Evolutionary conservation across 2,329 filamentous ascomycete species (phyloP).

Genomic region (Ophiosphaerella korrae): DNA sequence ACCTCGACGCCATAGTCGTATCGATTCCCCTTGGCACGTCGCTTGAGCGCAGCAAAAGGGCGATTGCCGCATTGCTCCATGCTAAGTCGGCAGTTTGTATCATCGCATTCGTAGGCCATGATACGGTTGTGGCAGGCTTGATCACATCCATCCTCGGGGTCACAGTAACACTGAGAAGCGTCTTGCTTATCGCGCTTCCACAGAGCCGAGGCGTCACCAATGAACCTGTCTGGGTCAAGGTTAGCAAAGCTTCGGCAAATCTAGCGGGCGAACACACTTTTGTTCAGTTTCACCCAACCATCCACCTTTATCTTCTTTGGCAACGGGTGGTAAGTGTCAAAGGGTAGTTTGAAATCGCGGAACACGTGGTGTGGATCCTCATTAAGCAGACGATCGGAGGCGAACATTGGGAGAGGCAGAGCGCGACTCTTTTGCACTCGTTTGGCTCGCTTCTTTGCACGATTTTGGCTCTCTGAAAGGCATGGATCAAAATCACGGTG

Average conservation of each 20-base stretch:
- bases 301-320: constrained; percentile 88
- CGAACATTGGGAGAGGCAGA: constrained; percentile 79
- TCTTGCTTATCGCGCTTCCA: constrained; percentile 83
- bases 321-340: constrained; percentile 85
- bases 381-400: constrained; percentile 72
- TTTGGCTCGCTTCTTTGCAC: constrained; percentile 40
- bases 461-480: constrained; percentile 54
- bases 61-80: constrained; percentile 81
- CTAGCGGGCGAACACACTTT: constrained; percentile 65
- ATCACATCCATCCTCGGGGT: constrained; percentile 74
- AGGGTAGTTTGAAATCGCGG: constrained; percentile 86
- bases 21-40: constrained; percentile 72
- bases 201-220: constrained; percentile 77
- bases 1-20: constrained; percentile 95
- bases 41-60: constrained; percentile 78
- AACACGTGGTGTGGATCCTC: constrained; percentile 54
- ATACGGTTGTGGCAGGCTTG: constrained; percentile 92
- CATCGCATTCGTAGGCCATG: constrained; percentile 97
- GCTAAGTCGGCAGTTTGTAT: constrained; percentile 82
- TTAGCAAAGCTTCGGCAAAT: constrained; percentile 15
- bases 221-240: constrained; percentile 73
- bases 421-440: constrained; percentile 57
- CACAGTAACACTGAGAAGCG: constrained; percentile 66
- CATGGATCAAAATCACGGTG: constrained; percentile 50
- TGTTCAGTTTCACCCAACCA: constrained; percentile 89